Evolutionary conservation across 495 filamentous ascomycete genomes (phyloP), one percentile per base, ranked within the genome.

Genomic region (Neurospora tetraspora): DNA sequence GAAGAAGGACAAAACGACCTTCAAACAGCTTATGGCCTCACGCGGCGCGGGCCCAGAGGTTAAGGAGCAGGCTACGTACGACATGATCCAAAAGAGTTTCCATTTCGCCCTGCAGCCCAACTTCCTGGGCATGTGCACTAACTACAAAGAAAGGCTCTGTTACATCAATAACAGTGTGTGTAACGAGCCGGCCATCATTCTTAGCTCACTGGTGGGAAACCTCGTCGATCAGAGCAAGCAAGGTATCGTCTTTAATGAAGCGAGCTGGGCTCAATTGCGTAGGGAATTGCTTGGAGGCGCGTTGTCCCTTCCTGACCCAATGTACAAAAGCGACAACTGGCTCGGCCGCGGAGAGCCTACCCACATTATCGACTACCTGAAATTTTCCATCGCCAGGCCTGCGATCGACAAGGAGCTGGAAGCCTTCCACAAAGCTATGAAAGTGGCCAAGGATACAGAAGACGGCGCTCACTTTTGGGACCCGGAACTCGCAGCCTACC

Each of bases 151-250:
- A 71, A 88, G 84, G 34, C 77, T 92, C 2, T 88, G 88, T 45
- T 97, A 97, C 69, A 70, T 71, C 34, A 82, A 86, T 18, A 86
- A 89, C 69, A 84, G 81, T 6, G 89, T 95, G 14, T 77, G 85
- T 53, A 85, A 89, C 39, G 71, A 80, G 0, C 74, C 77, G 2
- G 89, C 91, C 1, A 84, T 90, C 23, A 81, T 86, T 18, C 79
- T 97, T 4, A 90, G 90, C 61, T 86, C 85, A 34, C 85, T 98
- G 0, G 88, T 97, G 10, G 91, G 93, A 61, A 84, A 91, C 42
- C 81, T 98, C 5, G 93, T 97, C 6, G 95, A 98, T 76, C 88
- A 90, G 16, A 85, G 88, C 16, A 98, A 98, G 77, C 89, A 91
- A 43, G 94, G 94, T 11, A 86, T 89, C 69, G 81, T 83, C n/a